A percentile compares a stretch with the other conserved stretches of the same genome.
Evolutionary conservation across 1,284 basidiomycete genomes (phyloP).

Genomic region (Hemileccinum hortonii): DNA sequence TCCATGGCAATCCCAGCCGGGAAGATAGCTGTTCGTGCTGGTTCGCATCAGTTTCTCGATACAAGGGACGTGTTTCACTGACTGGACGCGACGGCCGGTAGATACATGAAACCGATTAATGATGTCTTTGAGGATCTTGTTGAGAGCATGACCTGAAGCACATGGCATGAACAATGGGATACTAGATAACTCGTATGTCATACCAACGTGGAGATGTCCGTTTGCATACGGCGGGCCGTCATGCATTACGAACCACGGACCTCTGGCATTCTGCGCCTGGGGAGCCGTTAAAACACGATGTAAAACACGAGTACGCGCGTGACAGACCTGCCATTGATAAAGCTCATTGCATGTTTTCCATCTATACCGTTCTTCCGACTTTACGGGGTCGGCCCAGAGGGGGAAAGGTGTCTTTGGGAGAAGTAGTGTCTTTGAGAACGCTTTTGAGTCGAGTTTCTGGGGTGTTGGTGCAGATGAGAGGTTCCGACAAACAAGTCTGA

Average conservation of each 20-base stretch:
- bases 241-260: constrained; percentile 82
- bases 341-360: constrained; percentile 72
- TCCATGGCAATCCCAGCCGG: constrained; percentile 99
- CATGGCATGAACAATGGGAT: neutral
- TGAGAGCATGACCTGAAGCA: constrained; percentile 84
- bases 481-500: constrained; percentile 12
- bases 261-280: constrained; percentile 64
- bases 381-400: constrained; percentile 68
- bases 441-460: constrained; percentile 21
- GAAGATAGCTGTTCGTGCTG: constrained; percentile 67
- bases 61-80: constrained; percentile 27
- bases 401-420: constrained; percentile 86
- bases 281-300: constrained; percentile 8
- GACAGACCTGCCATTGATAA: constrained; percentile 84
- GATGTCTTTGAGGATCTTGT: constrained; percentile 97
- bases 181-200: constrained; percentile 19
- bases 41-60: constrained; percentile 6
- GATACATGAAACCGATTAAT: constrained; percentile 89
- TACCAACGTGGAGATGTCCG: constrained; percentile 93
- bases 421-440: constrained; percentile 68
- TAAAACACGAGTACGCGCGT: neutral
- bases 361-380: constrained; percentile 62
- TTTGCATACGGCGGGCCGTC: constrained; percentile 99
- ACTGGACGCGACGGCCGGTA: constrained; percentile 82
- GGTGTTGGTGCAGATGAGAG: constrained; percentile 13